Conservation (phyloP, 2,329 filamentous ascomycete species). For the Fusarium beomiforme region DNA sequence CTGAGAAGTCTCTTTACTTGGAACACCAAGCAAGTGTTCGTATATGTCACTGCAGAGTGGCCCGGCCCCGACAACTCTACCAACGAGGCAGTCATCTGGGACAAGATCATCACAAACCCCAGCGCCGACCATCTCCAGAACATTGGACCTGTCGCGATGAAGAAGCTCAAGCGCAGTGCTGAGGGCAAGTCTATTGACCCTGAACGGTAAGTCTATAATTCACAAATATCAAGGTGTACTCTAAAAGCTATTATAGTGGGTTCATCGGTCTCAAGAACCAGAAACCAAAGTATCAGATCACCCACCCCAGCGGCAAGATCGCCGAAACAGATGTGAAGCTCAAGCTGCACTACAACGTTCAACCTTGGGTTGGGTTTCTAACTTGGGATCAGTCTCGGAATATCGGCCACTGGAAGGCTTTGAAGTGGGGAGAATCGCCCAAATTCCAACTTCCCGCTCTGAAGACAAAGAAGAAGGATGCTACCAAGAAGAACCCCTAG, state of each 20-base stretch:
- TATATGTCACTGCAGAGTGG: constrained; percentile 91
- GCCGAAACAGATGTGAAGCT: constrained; percentile 78
- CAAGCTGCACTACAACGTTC: constrained; percentile 92
- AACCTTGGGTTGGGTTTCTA: constrained; percentile 92
- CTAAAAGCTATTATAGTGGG: constrained; percentile 61
- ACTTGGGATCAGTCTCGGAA: constrained; percentile 77
- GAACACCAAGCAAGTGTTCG: constrained; percentile 99
- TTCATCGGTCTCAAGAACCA: constrained; percentile 83
- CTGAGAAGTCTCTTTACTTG: constrained; percentile 94
- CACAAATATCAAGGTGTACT: neutral
- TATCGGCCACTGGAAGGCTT: constrained; percentile 70
- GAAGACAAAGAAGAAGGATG: constrained; percentile 64
- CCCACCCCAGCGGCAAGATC: constrained; percentile 83
- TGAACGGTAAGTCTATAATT: constrained; percentile 56
- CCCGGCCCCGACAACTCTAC: constrained; percentile 52
- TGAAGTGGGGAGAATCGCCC: constrained; percentile 72
- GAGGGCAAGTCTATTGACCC: constrained; percentile 70
- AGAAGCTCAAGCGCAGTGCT: constrained; percentile 69
- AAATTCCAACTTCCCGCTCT: constrained; percentile 72
- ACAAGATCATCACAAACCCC: constrained; percentile 85
- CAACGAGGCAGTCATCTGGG: constrained; percentile 92
- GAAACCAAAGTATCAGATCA: constrained; percentile 96
- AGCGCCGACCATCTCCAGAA: constrained; percentile 71
- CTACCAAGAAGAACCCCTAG: constrained; percentile 36
- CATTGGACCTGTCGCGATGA: constrained; percentile 67